These are phyloP conservation scores for Sclerotinia nivalis DNA, from an alignment of 2,329 filamentous ascomycete genomes.

Conservation along the genomic window DNA sequence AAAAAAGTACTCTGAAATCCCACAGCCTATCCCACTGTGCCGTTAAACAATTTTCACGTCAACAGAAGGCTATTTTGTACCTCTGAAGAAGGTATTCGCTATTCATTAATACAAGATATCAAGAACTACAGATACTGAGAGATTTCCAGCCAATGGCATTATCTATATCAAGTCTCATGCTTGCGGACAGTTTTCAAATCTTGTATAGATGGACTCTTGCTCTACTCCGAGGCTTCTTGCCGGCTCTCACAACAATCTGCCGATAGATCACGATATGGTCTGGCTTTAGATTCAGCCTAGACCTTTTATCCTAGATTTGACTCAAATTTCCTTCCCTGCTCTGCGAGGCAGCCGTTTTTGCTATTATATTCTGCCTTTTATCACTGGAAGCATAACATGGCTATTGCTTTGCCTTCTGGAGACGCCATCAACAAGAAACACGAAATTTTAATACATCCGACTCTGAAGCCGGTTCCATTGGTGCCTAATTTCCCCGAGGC, in stretches of 20 bases:
- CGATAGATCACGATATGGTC: not conserved
- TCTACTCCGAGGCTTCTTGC: not conserved
- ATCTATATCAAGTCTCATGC: not conserved
- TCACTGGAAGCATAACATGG: no score
- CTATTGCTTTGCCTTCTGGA: no score
- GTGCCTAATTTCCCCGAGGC: not conserved
- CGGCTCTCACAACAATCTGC: not conserved
- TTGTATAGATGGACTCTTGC: not conserved
- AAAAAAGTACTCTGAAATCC: not conserved
- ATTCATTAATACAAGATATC: not conserved
- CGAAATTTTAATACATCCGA: no score
- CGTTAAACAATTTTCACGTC: no score
- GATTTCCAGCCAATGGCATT: not conserved
- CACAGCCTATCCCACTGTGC: no score
- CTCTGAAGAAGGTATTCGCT: no score
- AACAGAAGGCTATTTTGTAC: no score
- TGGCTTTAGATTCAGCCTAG: not conserved
- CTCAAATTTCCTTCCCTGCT: not conserved
- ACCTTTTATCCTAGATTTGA: not conserved
- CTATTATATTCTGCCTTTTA: not conserved
- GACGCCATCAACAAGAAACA: no score
- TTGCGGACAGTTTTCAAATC: rapidly evolving
- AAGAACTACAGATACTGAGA: not conserved
- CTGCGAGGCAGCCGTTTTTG: not conserved
- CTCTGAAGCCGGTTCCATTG: no score